These are phyloP conservation scores for Thraustotheca clavata DNA, from an alignment of 352 stramenopile genomes.

Conservation along the genomic window DNA sequence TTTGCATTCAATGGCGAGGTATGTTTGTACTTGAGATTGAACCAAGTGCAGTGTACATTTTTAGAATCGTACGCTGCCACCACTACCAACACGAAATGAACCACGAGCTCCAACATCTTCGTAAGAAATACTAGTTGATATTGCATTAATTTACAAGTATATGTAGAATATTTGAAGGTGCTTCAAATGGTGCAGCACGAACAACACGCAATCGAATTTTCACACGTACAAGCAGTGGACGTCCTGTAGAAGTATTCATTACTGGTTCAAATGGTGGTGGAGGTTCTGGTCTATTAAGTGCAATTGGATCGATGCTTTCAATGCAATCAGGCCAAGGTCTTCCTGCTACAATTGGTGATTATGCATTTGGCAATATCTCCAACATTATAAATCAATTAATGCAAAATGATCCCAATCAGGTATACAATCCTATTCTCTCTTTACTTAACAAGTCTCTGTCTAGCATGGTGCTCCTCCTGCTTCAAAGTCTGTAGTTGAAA, in stretches of 20 bases:
- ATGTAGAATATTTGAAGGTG: not conserved
- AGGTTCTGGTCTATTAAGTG: slow-evolving; percentile 40
- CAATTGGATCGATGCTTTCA: slow-evolving; percentile 49
- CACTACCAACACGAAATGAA: too few relatives aligned
- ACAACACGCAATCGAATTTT: slow-evolving; percentile 28
- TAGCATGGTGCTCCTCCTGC: slow-evolving; percentile 74
- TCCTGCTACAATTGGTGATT: slow-evolving; percentile 62
- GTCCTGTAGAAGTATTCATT: slow-evolving; percentile 71
- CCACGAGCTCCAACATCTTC: too few relatives aligned
- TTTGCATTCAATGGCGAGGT: not conserved
- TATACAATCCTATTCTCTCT: slow-evolving; percentile 27
- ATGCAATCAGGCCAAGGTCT: slow-evolving; percentile 29
- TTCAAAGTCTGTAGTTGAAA: slow-evolving; percentile 65
- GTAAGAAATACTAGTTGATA: too few relatives aligned
- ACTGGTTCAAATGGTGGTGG: slow-evolving; percentile 40
- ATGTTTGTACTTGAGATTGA: too few relatives aligned
- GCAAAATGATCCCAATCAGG: slow-evolving; percentile 80
- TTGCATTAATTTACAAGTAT: too few relatives aligned
- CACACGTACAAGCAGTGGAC: slow-evolving; percentile 39
- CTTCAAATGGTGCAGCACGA: not conserved
- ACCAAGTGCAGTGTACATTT: too few relatives aligned
- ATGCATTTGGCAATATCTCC: slow-evolving; percentile 76
- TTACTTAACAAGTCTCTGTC: slow-evolving; percentile 3
- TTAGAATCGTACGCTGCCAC: too few relatives aligned
- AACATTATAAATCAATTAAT: slow-evolving; percentile 85